Conservation (phyloP, 495 filamentous ascomycete species). For the Lophiostoma macrostomum region DNA sequence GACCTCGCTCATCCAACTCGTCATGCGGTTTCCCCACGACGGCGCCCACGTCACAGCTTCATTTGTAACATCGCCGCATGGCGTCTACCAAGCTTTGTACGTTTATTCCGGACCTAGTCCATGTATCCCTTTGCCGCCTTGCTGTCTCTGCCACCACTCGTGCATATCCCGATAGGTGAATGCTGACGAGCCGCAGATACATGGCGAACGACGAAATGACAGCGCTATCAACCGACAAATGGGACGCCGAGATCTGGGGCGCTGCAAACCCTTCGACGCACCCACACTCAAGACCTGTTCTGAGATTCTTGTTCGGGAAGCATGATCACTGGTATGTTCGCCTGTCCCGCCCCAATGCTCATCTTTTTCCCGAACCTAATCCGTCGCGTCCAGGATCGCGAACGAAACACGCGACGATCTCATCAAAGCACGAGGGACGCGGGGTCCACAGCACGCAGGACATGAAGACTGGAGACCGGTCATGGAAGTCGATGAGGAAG, state of each 20-base stretch:
- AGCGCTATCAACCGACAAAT: slow-evolving; percentile 70
- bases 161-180: not conserved
- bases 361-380: not conserved
- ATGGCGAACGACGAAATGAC: slow-evolving; percentile 74
- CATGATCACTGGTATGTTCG: slow-evolving; percentile 62
- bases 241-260: slow-evolving; percentile 82
- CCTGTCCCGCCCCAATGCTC: not conserved
- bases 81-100: too few relatives aligned
- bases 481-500: slow-evolving; percentile 70
- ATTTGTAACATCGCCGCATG: slow-evolving; percentile 18
- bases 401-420: slow-evolving; percentile 70
- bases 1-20: not conserved
- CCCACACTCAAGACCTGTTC: slow-evolving; percentile 43
- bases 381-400: slow-evolving; percentile 56
- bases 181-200: slow-evolving; percentile 30
- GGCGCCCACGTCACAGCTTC: slow-evolving; percentile 10
- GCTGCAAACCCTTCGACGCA: slow-evolving; percentile 34
- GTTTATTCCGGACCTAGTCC: too few relatives aligned
- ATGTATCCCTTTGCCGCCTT: slow-evolving; percentile 7
- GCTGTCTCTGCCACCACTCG: not conserved
- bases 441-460: slow-evolving; percentile 14
- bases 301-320: slow-evolving; percentile 78
- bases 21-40: slow-evolving; percentile 5
- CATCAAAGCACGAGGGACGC: slow-evolving; percentile 51
- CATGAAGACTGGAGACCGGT: slow-evolving; percentile 51